Conservation (phyloP, 805 yeast species). For the Zygotorulaspora florentina region DNA sequence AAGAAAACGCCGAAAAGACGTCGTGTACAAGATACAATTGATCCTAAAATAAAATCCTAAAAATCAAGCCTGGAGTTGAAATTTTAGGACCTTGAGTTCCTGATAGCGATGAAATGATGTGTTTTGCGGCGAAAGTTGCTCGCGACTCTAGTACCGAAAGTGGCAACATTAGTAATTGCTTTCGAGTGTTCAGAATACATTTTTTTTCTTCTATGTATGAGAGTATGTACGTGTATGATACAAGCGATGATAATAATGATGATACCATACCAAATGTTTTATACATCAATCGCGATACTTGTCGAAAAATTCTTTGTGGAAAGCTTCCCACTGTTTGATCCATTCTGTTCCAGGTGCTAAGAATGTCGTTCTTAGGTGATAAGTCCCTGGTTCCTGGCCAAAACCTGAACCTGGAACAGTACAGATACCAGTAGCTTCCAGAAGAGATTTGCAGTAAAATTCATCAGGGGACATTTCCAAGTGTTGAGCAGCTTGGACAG, state of each 20-base stretch:
- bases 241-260: neutral
- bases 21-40: neutral
- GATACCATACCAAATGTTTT: neutral
- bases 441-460: slow-evolving; percentile 76
- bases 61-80: slow-evolving; percentile 2
- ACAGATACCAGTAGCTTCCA: slow-evolving; percentile 90
- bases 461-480: slow-evolving; percentile 69
- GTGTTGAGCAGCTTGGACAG: slow-evolving; percentile 56
- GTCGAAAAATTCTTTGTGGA: slow-evolving; percentile 69
- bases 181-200: neutral
- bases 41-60: neutral
- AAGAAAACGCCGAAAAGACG: neutral
- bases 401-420: slow-evolving; percentile 97
- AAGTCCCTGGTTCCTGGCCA: slow-evolving; percentile 86
- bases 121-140: slow-evolving; percentile 5
- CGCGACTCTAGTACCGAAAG: neutral
- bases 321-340: slow-evolving; percentile 71
- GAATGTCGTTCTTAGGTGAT: slow-evolving; percentile 93
- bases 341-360: slow-evolving; percentile 92
- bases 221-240: neutral
- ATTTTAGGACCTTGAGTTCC: slow-evolving; percentile 10
- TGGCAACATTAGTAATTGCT: neutral
- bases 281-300: slow-evolving; percentile 41
- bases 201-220: neutral
- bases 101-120: slow-evolving; percentile 2